These are phyloP conservation scores for Ustilago cynodontis DNA, from an alignment of 1,284 basidiomycete species.

Conservation along the genomic window DNA sequence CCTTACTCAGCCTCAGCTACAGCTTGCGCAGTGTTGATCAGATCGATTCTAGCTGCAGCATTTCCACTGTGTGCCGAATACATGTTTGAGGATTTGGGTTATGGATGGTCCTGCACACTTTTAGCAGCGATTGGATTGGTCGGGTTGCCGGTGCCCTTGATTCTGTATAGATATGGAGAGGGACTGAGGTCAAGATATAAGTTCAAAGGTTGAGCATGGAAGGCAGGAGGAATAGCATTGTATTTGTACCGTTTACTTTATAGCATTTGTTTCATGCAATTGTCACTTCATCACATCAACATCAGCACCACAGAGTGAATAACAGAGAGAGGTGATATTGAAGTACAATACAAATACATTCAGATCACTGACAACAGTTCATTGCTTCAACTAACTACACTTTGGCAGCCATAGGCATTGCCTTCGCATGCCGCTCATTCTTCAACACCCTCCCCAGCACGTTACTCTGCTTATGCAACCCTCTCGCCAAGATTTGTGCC, in stretches of 20 bases:
- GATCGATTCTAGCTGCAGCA: constrained; percentile 70
- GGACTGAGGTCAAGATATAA: constrained; percentile 60
- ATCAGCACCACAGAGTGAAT: not conserved
- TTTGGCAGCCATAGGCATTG: constrained; percentile 1
- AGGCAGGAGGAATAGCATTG: not conserved
- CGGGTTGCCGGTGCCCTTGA: constrained; percentile 71
- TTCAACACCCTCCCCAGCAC: constrained; percentile 21
- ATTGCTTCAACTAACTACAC: not conserved
- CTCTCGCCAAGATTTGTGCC: constrained; percentile 1
- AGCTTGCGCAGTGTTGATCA: constrained; percentile 68
- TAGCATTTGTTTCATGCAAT: not conserved
- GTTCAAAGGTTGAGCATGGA: constrained; percentile 41
- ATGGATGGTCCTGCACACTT: constrained; percentile 70
- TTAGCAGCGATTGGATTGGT: constrained; percentile 70
- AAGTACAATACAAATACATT: not conserved
- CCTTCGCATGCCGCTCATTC: not conserved
- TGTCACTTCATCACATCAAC: not conserved
- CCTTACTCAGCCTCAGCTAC: constrained; percentile 72
- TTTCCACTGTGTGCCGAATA: constrained; percentile 71
- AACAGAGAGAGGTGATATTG: not conserved
- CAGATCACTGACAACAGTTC: too few relatives aligned
- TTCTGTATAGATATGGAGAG: constrained; percentile 71
- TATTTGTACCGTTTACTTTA: constrained; percentile 16
- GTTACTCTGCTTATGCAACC: not conserved
- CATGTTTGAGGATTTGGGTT: constrained; percentile 72